Evolutionary conservation across 352 stramenopile species (phyloP), one percentile per base, ranked within the genome.

Genomic region (Pythium sukuiense): DNA sequence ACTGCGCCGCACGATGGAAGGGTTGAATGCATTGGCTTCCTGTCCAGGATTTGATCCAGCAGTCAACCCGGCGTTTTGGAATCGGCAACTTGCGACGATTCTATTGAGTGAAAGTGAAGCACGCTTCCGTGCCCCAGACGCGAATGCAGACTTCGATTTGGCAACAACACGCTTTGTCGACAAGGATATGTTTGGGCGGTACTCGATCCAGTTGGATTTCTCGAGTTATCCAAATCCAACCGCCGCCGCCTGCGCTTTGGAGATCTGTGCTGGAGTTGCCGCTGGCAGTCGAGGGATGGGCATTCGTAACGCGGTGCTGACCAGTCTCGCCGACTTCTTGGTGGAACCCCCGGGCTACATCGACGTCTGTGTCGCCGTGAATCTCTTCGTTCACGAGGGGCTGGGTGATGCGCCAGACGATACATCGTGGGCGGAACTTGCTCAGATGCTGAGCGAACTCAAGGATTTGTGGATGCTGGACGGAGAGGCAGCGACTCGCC

Each of bases 11-110:
- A 14, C 26, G 9, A 27, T 53, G 46, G 46, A 53, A 32, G 46
- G 46, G 8, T n/a, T 53, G 8, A 27, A 53, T 13, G 46, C 46
- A 11, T 7, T 53, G 6, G 46, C 5, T 4, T 6, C n/a, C 3
- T 53, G 46, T 29, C 46, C 46, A 27, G 46, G 46, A 16, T 53
- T 53, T 29, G 46, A 32, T 53, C 26, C 26, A 27, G n/a, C n/a
- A 14, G 46, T 32, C 18, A 53, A 53, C 29, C 46, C 46, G 26
- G 46, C n/a, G 13, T 53, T 53, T 53, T 53, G 46, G 6, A 53
- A n/a, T 6, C 46, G 46, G 3, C 46, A 53, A 13, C 11, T 53
- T 9, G 46, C 7, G 46, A 30, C 4, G 13, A 30, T n/a, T 29
- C 46, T 53, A 4, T 9, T 7, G 46, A 53, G 46, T n/a, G 37